Evolutionary conservation across 1,139 yeast genomes (phyloP), one percentile per base, ranked within the genome.

Genomic region (Magnusiomyces suaveolens): DNA sequence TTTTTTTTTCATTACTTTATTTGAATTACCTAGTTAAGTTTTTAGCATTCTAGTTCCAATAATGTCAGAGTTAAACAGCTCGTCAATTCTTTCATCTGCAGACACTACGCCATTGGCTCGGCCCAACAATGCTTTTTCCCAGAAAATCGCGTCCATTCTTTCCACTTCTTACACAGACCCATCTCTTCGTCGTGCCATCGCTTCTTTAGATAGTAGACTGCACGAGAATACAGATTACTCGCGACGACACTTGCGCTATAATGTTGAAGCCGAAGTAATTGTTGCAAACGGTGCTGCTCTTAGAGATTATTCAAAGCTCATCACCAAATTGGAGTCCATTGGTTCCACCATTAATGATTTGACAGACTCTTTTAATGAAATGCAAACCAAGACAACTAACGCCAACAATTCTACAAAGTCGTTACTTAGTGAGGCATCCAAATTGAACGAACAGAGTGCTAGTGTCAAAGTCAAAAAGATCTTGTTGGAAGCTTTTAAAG

Each of bases 211-310:
- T 41, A 56, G 60, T 36, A 59, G 66, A 29, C 57, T 70, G 20
- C 60, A 60, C 44, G 63, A 63, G 33, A 69, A 69, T 56, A 66
- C 70, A 3, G 66, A 67, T 2, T 70, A 63, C 46, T 53, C 64
- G 49, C 76, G 81, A 68, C 76, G 85, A 60, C 77, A 80, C 50
- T 71, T 88, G 55, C 75, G 88, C 54, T 81, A 88, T 48, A 80
- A 79, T 52, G 74, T 88, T 18, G 96, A 88, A 63, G 75, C 75
- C n/a, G 89, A 86, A 56, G 72, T 87, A 47, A 72, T 88, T 55
- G 80, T 77, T 59, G 80, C 80, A 54, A 87, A 87, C 61, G 72
- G 80, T 2, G 64, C 69, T 18, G 74, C 81, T 0, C 71, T 89
- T 54, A 81, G 79, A 60, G 86, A 81, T 55, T 87, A 82, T 61